Percentiles rank a stretch among this genome's conserved stretches.
These are phyloP conservation scores for Fraxinus greggii DNA, from an alignment of 305 asterid species.

Conservation along the genomic window DNA sequence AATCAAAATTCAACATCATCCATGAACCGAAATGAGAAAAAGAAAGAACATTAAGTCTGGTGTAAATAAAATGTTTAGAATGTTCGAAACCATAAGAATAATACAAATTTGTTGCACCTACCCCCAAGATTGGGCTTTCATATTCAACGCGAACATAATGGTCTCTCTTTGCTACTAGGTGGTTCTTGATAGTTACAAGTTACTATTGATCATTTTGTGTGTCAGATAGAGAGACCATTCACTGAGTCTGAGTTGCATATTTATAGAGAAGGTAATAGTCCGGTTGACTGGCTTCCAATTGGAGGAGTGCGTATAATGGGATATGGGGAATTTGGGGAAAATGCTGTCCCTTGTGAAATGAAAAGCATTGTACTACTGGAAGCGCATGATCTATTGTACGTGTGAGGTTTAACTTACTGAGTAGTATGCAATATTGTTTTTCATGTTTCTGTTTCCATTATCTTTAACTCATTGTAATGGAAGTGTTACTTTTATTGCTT, in stretches of 20 bases:
- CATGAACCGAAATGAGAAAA: slow-evolving; percentile 44
- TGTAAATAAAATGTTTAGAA: not conserved
- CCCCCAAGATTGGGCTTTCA: slow-evolving; percentile 86
- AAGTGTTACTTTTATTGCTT: not conserved
- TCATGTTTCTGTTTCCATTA: too few relatives aligned
- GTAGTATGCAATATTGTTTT: too few relatives aligned
- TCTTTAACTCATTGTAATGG: not conserved
- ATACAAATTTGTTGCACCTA: slow-evolving; percentile 20
- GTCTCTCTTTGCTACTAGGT: slow-evolving; percentile 52
- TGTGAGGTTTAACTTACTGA: too few relatives aligned
- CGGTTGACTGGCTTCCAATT: not conserved
- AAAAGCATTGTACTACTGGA: too few relatives aligned
- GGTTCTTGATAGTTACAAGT: slow-evolving; percentile 32
- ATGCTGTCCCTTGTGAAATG: not conserved
- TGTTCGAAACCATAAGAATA: not conserved
- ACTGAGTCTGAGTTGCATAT: not conserved
- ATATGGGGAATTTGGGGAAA: not conserved
- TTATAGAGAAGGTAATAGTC: too few relatives aligned
- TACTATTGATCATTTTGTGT: not conserved
- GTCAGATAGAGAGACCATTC: not conserved
- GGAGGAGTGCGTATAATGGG: not conserved
- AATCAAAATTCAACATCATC: slow-evolving; percentile 96
- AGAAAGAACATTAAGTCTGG: not conserved
- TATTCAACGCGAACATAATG: slow-evolving; percentile 82
- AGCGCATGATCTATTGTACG: too few relatives aligned